Base-by-base conservation (phyloP, 352 stramenopile species). In the Globisporangium echinulatum region DNA sequence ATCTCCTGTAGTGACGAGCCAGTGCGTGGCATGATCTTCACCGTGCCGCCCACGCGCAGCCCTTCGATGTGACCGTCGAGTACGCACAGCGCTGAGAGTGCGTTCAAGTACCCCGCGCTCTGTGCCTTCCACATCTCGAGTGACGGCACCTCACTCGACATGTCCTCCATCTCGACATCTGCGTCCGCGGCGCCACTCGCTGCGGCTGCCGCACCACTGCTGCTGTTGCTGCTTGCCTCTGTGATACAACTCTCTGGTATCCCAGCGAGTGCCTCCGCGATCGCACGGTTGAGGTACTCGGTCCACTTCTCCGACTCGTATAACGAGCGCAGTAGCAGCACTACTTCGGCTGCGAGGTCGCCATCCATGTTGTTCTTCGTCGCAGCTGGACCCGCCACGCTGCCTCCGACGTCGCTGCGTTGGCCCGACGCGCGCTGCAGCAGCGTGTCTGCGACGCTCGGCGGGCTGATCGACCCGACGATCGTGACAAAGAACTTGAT, bases 81-180 rank as follows among this genome's bases (percentile, higher is more conserved):
- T 8, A 96, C 75, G 47, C 79, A 94, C 3, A 96, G 63, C 10
- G 85, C 82, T 25, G 84, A 90, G 33, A 94, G 67, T 14, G 85
- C 85, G 37, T 75, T 85, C 43, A 86, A 59, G 50, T 90, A 88
- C 39, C 58, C 70, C 5, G 64, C 59, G 11, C 65, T 83, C 62
- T 89, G 77, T 2, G 57, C 51, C 15, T 66, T 77, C 82, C 82
- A 93, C 11, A 51, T 67, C 38, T 74, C 68, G 3, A 89, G 54
- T 14, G 77, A 82, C 0, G 82, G 84, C 2, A 76, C 59, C 14
- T 88, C 79, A 11, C 77, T 72, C 15, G 72, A 82, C 48, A 81
- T 79, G 33, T 95, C 86, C 68, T 94, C 86, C 82, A 92, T 92
- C 56, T 94, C 86, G 13, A 94, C 81, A 66, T 94, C 85, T 1